Percentiles rank a stretch among this genome's conserved stretches.
Conservation (phyloP, 768 basidiomycete genomes). For the Suillus cothurnatus region DNA sequence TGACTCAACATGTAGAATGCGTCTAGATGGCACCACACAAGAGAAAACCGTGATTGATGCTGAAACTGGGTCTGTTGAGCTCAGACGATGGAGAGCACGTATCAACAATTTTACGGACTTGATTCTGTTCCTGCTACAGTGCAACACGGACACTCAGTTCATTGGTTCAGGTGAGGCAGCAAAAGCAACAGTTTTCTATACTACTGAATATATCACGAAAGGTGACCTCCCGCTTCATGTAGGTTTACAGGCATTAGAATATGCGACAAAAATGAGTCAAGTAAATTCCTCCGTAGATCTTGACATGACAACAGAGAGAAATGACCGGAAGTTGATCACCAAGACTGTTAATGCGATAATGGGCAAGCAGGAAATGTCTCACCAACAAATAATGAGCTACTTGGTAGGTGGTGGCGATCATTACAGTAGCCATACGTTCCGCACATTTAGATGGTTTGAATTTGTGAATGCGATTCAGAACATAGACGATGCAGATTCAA, state of each 20-base stretch:
- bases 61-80: too few species aligned
- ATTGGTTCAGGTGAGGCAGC: slow-evolving; percentile 31
- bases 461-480: too few species aligned
- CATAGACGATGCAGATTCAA: too few species aligned
- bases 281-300: too few species aligned
- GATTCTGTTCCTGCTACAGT: background rate
- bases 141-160: slow-evolving; percentile 35
- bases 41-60: too few species aligned
- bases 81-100: too few species aligned
- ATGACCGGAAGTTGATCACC: too few species aligned
- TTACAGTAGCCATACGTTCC: slow-evolving; percentile 17
- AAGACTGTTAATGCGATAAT: slow-evolving; percentile 23
- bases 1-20: too few species aligned
- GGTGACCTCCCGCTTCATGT: slow-evolving; percentile 19
- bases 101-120: too few species aligned
- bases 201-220: slow-evolving; percentile 42
- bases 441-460: background rate
- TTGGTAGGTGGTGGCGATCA: slow-evolving; percentile 23
- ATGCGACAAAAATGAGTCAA: slow-evolving; percentile 9
- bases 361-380: slow-evolving; percentile 28
- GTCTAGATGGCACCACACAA: too few species aligned
- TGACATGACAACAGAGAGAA: too few species aligned
- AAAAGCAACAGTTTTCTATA: slow-evolving; percentile 35
- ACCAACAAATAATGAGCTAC: slow-evolving; percentile 33
- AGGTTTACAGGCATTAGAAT: slow-evolving; percentile 15